These are phyloP conservation scores for Hydnomerulius pinastri DNA, from an alignment of 768 basidiomycete genomes.

Conservation along the genomic window DNA sequence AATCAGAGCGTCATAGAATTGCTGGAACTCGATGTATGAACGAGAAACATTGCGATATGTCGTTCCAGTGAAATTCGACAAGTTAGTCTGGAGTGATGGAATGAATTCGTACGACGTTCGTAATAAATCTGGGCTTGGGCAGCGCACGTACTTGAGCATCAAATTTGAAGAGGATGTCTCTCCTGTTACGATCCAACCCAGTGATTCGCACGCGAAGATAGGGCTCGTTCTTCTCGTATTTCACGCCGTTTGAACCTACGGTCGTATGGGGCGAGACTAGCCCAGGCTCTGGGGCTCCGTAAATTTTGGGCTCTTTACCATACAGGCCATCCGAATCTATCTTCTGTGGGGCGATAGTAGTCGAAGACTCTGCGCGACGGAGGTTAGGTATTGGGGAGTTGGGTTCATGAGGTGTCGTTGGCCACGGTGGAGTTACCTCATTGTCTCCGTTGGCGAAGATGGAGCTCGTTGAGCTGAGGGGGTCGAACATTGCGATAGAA, in stretches of 20 bases:
- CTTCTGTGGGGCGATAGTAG: constrained; percentile 47
- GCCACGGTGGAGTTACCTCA: constrained; percentile 66
- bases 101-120: not conserved
- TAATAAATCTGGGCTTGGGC: constrained; percentile 19
- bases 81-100: constrained; percentile 70
- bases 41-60: constrained; percentile 94
- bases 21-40: constrained; percentile 92
- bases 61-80: constrained; percentile 86
- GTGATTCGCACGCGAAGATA: constrained; percentile 90
- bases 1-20: constrained; percentile 88
- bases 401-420: constrained; percentile 74
- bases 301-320: constrained; percentile 82
- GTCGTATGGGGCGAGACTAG: constrained; percentile 75
- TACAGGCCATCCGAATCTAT: constrained; percentile 60
- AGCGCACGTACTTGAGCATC: constrained; percentile 78
- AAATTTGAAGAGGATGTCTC: constrained; percentile 91
- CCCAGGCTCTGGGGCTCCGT: constrained; percentile 82
- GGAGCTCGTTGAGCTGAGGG: constrained; percentile 57
- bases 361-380: constrained; percentile 57
- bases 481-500: constrained; percentile 61
- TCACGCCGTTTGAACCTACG: constrained; percentile 65
- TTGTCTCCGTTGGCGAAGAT: constrained; percentile 52
- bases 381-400: constrained; percentile 74
- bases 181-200: constrained; percentile 89
- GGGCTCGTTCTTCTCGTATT: constrained; percentile 75